phyloP scores from a whole-genome alignment of 345 rosid species.

The Arabis hirsuta region DNA sequence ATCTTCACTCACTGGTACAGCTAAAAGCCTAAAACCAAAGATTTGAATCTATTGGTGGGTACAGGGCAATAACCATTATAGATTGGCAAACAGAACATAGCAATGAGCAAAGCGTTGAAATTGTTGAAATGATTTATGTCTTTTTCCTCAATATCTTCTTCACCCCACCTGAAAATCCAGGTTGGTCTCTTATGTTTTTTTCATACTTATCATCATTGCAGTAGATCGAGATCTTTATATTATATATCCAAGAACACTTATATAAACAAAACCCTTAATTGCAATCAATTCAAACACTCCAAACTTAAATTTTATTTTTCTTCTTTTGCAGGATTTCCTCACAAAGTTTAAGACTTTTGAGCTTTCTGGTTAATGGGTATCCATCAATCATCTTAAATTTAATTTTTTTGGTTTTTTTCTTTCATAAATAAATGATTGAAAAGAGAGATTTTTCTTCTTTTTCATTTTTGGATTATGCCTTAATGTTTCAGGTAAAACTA shows the following conservation, averaged over 20 bases:
- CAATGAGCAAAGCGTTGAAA: constrained; percentile 45
- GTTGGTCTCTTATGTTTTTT: constrained; percentile 41
- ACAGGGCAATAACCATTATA: constrained; percentile 39
- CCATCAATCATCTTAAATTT: constrained; percentile 54
- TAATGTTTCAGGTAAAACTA: constrained; percentile 60
- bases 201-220: constrained; percentile 35
- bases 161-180: constrained; percentile 48
- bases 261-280: constrained; percentile 28
- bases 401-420: not conserved
- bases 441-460: constrained; percentile 47
- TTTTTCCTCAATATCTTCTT: constrained; percentile 50
- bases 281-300: constrained; percentile 21
- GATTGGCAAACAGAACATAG: constrained; percentile 52
- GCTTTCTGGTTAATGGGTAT: constrained; percentile 60
- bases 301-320: constrained; percentile 4
- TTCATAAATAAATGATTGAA: constrained; percentile 65
- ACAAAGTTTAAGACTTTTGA: constrained; percentile 38
- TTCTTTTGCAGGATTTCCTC: constrained; percentile 18
- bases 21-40: constrained; percentile 10
- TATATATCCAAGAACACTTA: constrained; percentile 29
- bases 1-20: constrained; percentile 25
- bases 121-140: constrained; percentile 46
- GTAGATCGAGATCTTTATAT: constrained; percentile 26
- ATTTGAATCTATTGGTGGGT: constrained; percentile 45
- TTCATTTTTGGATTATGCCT: constrained; percentile 56